These are phyloP conservation scores for Volvox africanus DNA, from an alignment of 139 green algal species.

Conservation along the genomic window DNA sequence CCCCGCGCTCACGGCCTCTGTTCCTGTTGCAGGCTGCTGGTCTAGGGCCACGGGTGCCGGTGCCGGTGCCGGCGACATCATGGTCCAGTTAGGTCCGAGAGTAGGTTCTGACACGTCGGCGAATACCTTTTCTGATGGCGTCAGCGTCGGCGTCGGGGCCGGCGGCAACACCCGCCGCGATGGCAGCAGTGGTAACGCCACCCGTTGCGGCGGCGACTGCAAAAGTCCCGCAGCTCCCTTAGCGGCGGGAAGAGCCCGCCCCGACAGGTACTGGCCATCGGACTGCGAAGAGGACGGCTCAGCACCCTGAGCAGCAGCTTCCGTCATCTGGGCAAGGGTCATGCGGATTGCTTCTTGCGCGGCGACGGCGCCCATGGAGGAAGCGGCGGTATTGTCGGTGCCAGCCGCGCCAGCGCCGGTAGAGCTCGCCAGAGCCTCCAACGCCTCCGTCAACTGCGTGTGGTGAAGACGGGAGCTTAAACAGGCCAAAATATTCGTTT, in stretches of 20 bases:
- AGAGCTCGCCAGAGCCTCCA: background rate
- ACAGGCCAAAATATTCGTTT: too few relatives aligned
- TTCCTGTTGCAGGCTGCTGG: too few relatives aligned
- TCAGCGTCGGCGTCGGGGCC: background rate
- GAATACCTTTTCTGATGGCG: background rate
- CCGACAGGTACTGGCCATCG: background rate
- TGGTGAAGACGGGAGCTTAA: background rate
- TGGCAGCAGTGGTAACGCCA: background rate
- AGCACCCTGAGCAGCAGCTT: background rate
- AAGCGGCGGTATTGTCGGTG: background rate
- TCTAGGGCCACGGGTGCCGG: background rate
- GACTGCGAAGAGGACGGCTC: background rate
- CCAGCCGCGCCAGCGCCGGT: background rate
- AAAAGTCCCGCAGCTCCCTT: background rate
- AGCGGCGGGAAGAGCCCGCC: background rate
- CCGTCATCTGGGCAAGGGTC: background rate
- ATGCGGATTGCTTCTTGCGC: background rate
- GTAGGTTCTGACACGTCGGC: background rate
- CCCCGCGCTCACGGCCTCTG: too few relatives aligned
- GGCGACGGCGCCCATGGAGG: background rate
- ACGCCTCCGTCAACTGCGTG: slow-evolving; percentile 2
- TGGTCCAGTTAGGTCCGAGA: background rate
- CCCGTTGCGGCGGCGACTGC: background rate
- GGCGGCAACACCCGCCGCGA: background rate
- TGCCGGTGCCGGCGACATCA: background rate